Base-by-base conservation (phyloP, 2,329 filamentous ascomycete species). In the Alternaria metachromatica region DNA sequence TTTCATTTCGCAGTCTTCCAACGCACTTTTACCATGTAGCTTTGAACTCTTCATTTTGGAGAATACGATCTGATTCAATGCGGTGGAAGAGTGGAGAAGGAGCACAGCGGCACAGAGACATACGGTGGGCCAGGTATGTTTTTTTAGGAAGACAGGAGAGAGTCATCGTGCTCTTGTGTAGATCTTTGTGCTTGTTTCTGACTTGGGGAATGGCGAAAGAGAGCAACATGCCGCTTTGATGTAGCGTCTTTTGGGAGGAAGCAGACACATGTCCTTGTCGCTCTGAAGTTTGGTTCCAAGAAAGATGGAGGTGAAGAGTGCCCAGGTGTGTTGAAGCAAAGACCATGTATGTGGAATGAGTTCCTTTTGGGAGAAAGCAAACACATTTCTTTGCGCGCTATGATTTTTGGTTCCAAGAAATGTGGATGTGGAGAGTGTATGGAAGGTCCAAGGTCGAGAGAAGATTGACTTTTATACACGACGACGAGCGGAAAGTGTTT, bases 121-220 rank as follows among this genome's bases (percentile, higher is more conserved):
- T n/a, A 9, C 33, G 15, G 0, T 3, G 33, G 26, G 25, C 25
- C 0, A n/a, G 3, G 13, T 0, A 1, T 37, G 15, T 41, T 2
- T 41, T n/a, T 41, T n/a, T 41, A 0, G 37, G 37, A 41, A 41
- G 37, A 3, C 37, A 41, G 37, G 11, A 5, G 9, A 41, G 0
- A 41, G 5, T 0, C 37, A 18, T 41, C n/a, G 8, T 1, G 5
- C n/a, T 41, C 37, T 41, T 6, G 3, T 18, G 4, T 1, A 10
- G 33, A 10, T 41, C 5, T 41, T 41, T 41, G 15, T n/a, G 15
- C 15, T 41, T 10, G 37, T 2, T n/a, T n/a, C 37, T 11, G 37
- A 41, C 2, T 11, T 41, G 37, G 37, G 33, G n/a, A 11, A 41
- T 6, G 37, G 37, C 9, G 37, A n/a, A 41, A 18, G 37, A 41